Evolutionary conservation across 73 alveolate genomes (phyloP), one percentile per base, ranked within the genome.

Genomic region (Uronychia setigera): DNA sequence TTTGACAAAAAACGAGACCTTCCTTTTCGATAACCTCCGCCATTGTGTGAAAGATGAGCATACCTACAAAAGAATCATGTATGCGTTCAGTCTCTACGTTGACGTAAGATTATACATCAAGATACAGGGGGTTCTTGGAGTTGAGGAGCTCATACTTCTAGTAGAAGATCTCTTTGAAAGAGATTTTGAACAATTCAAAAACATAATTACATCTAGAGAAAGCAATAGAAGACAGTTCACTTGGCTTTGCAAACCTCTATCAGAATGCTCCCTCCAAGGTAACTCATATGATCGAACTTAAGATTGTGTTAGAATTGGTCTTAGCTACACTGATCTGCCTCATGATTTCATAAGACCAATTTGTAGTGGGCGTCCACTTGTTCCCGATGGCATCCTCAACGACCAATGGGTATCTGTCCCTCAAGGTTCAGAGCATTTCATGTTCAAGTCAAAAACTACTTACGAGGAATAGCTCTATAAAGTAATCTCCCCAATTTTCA

Each of bases 391-490:
- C 0, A 34, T 85, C 30, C 77, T 90, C 74, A 90, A 90, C 34
- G 91, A 90, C 29, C 79, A 76, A 11, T 81, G 19, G 60, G 85
- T 81, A 32, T 78, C 90, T 34, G 86, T 90, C 26, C 92, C 95
- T 13, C 77, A 84, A 74, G 95, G 95, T 1, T 85, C 92, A 29
- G 95, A 90, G 58, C n/a, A 74, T 28, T 90, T 85, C 77, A 85
- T 76, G 74, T 90, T 90, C 80, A 90, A 90, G 74, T 46, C 80
- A 29, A 90, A 85, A 67, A 90, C 84, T 59, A 58, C 77, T 33
- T 83, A 85, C 67, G 95, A 90, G 58, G 95, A 90, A 26, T 59
- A n/a, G 58, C 83, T 90, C 29, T 90, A 81, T 85, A 90, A 83
- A 59, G 81, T 80, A 76, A 28, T 25, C 59, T 27, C 1, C 58